These are phyloP conservation scores for Solanum hybrid DNA, from an alignment of 305 asterid genomes.

Conservation along the genomic window DNA sequence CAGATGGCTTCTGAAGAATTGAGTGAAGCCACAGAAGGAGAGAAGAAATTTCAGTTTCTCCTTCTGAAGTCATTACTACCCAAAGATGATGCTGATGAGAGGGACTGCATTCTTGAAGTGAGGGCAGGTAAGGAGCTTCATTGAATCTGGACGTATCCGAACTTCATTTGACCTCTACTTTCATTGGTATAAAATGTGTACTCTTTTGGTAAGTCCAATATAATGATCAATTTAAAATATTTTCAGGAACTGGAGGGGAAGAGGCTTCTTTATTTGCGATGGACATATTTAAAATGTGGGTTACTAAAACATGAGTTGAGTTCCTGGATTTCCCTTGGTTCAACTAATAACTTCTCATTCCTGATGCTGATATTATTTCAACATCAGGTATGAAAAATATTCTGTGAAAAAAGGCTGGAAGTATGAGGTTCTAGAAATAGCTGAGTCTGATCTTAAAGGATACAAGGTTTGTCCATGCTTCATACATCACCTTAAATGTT, in stretches of 20 bases:
- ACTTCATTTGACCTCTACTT: slow-evolving; percentile 3
- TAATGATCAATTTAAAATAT: slow-evolving; percentile 11
- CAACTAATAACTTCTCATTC: slow-evolving; percentile 5
- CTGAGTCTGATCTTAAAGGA: slow-evolving; percentile 79
- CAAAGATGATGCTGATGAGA: slow-evolving; percentile 93
- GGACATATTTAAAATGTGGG: slow-evolving; percentile 86
- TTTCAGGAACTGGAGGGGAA: slow-evolving; percentile 84
- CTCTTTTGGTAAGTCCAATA: neutral
- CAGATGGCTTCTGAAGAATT: slow-evolving; percentile 85
- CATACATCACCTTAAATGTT: neutral
- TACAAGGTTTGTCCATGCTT: slow-evolving; percentile 51
- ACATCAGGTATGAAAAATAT: slow-evolving; percentile 80
- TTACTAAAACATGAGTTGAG: neutral
- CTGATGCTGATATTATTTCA: slow-evolving; percentile 8
- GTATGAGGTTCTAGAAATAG: slow-evolving; percentile 69
- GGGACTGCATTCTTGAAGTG: slow-evolving; percentile 88
- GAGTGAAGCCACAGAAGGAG: slow-evolving; percentile 55
- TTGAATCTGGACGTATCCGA: neutral
- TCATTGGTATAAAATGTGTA: neutral
- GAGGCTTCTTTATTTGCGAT: slow-evolving; percentile 96
- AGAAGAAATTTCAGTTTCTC: slow-evolving; percentile 50
- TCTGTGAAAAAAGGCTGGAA: slow-evolving; percentile 77
- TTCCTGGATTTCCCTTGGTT: neutral
- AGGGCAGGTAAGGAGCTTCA: slow-evolving; percentile 59
- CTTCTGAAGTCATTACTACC: slow-evolving; percentile 80